Conservation (phyloP, 176 grass and related monocot genomes). For the Calamus simplicifolius region DNA sequence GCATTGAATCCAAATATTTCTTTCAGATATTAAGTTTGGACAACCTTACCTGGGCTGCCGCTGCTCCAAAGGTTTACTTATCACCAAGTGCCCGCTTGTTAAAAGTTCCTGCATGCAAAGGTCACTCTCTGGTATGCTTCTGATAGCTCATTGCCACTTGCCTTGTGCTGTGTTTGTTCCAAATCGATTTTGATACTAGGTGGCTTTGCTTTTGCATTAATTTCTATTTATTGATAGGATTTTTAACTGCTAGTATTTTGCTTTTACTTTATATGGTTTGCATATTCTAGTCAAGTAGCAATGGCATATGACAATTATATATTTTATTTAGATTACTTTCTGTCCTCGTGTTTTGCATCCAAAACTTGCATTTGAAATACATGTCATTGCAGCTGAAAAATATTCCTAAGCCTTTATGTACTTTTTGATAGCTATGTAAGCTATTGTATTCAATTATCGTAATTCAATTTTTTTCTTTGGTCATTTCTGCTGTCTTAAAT, state of each 20-base stretch:
- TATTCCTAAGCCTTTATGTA: no score
- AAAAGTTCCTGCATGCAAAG: constrained; percentile 83
- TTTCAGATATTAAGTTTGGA: constrained; percentile 86
- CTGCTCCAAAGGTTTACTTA: constrained; percentile 51
- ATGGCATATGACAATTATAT: no score
- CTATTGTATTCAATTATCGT: no score
- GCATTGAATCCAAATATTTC: constrained; percentile 21
- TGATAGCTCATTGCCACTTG: constrained; percentile 25
- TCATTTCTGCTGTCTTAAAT: no score
- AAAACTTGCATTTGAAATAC: no score
- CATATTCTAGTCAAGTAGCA: no score
- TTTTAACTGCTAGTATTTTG: not conserved
- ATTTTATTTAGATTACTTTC: no score
- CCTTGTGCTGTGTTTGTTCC: not conserved
- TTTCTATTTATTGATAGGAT: constrained; percentile 2
- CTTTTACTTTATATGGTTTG: no score
- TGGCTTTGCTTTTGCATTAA: not conserved
- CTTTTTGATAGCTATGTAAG: no score
- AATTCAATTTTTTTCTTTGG: no score
- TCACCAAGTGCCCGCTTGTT: constrained; percentile 34
- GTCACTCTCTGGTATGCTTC: constrained; percentile 83
- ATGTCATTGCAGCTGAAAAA: no score
- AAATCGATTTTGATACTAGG: not conserved
- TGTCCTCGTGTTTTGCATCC: no score
- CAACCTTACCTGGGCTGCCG: constrained; percentile 69